Conservation (phyloP, 129 eudicot genomes). For the Centrapalus pauciflorus region DNA sequence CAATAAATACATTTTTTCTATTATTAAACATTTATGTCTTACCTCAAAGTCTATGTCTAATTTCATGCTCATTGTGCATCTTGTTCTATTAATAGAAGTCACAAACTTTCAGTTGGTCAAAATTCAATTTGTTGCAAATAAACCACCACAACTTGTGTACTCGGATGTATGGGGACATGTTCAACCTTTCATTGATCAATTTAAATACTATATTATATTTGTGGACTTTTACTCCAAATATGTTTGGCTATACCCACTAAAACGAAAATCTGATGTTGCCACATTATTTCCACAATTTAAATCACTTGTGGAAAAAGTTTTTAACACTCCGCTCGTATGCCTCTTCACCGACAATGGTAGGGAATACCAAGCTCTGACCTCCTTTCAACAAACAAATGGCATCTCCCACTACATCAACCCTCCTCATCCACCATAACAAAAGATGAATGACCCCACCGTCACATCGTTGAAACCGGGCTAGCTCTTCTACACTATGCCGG, state of each 20-base stretch:
- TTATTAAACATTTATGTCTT: background rate
- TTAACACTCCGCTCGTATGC: background rate
- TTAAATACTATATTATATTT: background rate
- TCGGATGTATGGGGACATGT: too few relatives aligned
- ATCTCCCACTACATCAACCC: background rate
- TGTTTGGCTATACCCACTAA: background rate
- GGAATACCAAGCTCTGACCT: background rate
- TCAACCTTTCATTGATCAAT: background rate
- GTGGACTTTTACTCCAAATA: background rate
- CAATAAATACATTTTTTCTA: too few relatives aligned
- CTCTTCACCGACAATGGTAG: conserved; percentile 5
- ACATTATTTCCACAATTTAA: background rate
- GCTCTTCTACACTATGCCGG: background rate
- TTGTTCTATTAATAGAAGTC: background rate
- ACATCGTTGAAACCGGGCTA: too few relatives aligned
- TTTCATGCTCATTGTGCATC: background rate
- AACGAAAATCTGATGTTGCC: background rate
- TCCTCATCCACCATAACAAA: conserved; percentile 10
- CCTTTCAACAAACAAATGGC: background rate
- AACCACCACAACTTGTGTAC: background rate
- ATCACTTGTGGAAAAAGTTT: background rate
- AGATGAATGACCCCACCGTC: background rate
- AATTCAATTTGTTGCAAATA: background rate
- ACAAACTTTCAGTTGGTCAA: too few relatives aligned
- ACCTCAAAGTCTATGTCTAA: background rate